Evolutionary conservation across 2,329 filamentous ascomycete genomes (phyloP).

Genomic region (Cercospora berteroae): DNA sequence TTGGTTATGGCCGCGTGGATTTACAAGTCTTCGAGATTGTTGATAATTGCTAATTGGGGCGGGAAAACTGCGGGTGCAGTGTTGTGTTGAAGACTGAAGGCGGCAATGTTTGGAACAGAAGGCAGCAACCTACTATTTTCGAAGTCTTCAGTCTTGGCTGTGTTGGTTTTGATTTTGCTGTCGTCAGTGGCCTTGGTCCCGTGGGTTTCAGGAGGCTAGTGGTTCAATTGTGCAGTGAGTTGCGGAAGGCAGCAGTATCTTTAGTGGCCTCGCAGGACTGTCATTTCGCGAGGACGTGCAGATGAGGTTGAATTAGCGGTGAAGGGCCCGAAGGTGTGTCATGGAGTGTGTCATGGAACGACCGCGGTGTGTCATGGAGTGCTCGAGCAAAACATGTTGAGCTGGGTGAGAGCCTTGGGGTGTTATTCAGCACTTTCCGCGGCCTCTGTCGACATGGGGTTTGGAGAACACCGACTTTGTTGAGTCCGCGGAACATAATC

Average conservation of each 20-base stretch:
- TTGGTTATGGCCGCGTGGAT: neutral
- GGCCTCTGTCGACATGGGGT: no score
- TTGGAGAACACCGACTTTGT: no score
- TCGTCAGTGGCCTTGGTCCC: neutral
- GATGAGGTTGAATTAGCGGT: neutral
- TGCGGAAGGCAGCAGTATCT: neutral
- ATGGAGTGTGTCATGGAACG: no score
- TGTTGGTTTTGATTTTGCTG: neutral
- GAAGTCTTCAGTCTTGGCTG: neutral
- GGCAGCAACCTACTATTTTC: neutral
- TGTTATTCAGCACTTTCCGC: neutral
- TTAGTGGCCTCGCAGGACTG: neutral
- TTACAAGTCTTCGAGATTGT: neutral
- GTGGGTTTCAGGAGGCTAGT: no score
- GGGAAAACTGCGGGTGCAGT: neutral
- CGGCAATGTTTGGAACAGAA: neutral
- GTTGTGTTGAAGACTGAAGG: neutral
- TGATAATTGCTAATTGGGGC: neutral
- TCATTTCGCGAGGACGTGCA: no score
- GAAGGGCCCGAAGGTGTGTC: no score
- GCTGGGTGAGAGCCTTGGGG: no score
- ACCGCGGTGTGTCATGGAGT: no score
- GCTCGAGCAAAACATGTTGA: no score
- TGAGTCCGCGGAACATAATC: neutral
- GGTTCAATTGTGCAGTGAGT: neutral